Evolutionary conservation across 495 filamentous ascomycete genomes (phyloP), one percentile per base, ranked within the genome.

Genomic region (Aspergillus olivimuriae): DNA sequence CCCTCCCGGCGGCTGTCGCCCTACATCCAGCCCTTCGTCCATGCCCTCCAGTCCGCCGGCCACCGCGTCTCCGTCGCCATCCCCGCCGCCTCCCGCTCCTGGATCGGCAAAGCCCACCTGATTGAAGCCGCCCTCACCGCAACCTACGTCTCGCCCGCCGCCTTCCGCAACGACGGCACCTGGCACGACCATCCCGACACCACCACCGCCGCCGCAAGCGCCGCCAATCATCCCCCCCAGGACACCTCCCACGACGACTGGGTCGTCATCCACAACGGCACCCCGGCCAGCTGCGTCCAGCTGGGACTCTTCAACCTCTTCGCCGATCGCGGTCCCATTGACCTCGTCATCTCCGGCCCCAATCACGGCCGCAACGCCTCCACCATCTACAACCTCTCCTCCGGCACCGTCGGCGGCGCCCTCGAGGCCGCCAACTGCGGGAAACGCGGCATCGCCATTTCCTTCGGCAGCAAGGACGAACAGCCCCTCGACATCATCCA

Each of bases 51-150:
- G 68, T 51, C 65, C 30, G 77, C 78, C n/a, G 87, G 89, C 33
- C 90, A 94, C 65, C 72, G 68, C 42, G 86, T 97, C 60, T 90
- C 86, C n/a, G 89, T 97, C 44, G 83, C 89, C 52, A 80, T 97
- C 30, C 92, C 92, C 1, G 81, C 94, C 58, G 78, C 80, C 12
- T 94, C 95, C 52, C 83, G 90, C 24, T 94, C 87, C 12, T 98
- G 92, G 92, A 96, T 98, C 59, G 89, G 89, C 44, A 98, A 98
- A 69, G 92, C 92, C 2, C 91, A 97, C 62, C 77, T 97, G 34
- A 87, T 94, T 56, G 88, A 89, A 56, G 81, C 87, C 50, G 77
- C 82, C 2, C 74, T 94, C 39, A 86, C 82, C 51, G 89, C 90
- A 1, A 80, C 77, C 31, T 92, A 92, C 69, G 95, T 91, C 58